Conservation (phyloP, 2,329 filamentous ascomycete genomes). For the Colletotrichum orbiculare region DNA sequence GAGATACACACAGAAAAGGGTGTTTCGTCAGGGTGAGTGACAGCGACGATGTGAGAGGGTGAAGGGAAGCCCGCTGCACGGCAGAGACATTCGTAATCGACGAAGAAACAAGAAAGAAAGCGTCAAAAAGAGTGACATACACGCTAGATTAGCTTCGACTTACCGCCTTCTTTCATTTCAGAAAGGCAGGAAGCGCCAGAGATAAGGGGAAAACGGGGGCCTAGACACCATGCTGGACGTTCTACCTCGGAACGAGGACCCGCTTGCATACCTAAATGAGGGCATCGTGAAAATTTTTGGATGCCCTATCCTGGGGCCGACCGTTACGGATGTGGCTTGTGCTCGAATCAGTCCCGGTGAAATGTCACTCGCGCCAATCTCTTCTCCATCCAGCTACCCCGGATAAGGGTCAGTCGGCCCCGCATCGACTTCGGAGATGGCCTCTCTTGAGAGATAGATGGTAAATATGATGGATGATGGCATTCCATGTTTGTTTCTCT, state of each 20-base stretch:
- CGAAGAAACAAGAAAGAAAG: background rate
- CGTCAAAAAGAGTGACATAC: background rate
- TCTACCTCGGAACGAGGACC: background rate
- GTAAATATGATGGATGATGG: too few relatives aligned
- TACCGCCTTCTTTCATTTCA: background rate
- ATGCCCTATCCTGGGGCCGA: constrained; percentile 25
- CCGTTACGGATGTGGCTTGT: constrained; percentile 5
- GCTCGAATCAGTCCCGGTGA: background rate
- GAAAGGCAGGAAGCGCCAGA: constrained; percentile 6
- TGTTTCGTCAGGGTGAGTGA: background rate
- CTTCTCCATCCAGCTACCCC: constrained; percentile 9
- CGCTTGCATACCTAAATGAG: constrained; percentile 32
- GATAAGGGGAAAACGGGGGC: background rate
- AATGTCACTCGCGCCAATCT: constrained; percentile 5
- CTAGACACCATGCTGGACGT: background rate
- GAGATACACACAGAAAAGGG: background rate
- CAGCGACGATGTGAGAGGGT: too few relatives aligned
- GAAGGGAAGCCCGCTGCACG: too few relatives aligned
- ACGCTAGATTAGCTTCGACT: background rate
- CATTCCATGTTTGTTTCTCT: too few relatives aligned
- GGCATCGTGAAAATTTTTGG: constrained; percentile 36
- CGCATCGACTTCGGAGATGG: background rate
- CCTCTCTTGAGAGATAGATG: too few relatives aligned
- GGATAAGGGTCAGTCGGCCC: background rate
- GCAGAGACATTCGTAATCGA: too few relatives aligned